phyloP scores from a whole-genome alignment of 192 early-diverging fungal species.

The Backusella australiensis region DNA sequence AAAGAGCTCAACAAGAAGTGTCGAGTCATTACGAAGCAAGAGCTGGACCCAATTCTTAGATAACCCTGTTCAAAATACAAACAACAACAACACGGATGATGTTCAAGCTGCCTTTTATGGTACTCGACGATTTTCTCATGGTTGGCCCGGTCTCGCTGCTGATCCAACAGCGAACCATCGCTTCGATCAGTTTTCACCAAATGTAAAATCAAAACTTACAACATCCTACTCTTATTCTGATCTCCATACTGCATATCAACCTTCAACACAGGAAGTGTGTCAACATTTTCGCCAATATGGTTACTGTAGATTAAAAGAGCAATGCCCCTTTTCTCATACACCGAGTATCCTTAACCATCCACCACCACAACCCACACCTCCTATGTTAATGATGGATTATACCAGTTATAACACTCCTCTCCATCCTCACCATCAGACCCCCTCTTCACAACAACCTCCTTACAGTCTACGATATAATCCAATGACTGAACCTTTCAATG shows the following conservation, averaged over 20 bases:
- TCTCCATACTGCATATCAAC: slow-evolving; percentile 28
- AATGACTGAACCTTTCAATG: slow-evolving; percentile 13
- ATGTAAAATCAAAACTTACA: slow-evolving; percentile 27
- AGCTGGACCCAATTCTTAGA: slow-evolving; percentile 43
- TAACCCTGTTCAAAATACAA: slow-evolving; percentile 1
- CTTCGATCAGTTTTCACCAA: background rate
- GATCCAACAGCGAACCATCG: background rate
- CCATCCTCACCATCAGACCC: slow-evolving; percentile 5
- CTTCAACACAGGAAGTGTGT: slow-evolving; percentile 30
- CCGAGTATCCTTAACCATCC: slow-evolving; percentile 21
- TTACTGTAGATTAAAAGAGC: slow-evolving; percentile 49
- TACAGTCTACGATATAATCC: slow-evolving; percentile 15
- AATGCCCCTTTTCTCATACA: slow-evolving; percentile 50
- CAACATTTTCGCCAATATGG: slow-evolving; percentile 42
- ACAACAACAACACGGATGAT: slow-evolving; percentile 4
- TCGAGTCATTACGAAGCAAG: slow-evolving; percentile 44
- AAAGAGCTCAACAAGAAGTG: slow-evolving; percentile 36
- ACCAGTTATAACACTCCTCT: slow-evolving; percentile 6
- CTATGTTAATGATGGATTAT: slow-evolving; percentile 3
- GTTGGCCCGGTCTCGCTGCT: background rate
- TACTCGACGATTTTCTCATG: slow-evolving; percentile 12
- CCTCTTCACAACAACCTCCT: slow-evolving; percentile 12
- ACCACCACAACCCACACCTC: background rate
- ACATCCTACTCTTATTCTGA: slow-evolving; percentile 49
- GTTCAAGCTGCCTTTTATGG: slow-evolving; percentile 30